Evolutionary conservation across 345 rosid genomes (phyloP), one percentile per base, ranked within the genome.

Genomic region (Lepidium africanum): DNA sequence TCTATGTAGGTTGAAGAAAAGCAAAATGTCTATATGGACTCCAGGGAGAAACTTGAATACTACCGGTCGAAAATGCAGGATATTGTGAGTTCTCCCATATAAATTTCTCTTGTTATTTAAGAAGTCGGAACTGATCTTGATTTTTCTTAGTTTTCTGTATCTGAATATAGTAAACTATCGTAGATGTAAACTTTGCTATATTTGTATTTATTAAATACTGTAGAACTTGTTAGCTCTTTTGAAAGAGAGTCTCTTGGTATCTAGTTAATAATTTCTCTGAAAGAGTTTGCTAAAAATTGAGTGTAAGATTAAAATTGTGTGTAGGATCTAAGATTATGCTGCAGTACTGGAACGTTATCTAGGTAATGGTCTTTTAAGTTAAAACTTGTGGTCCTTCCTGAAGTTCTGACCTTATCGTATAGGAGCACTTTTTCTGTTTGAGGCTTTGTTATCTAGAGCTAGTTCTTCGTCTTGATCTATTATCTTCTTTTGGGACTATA

Each of bases 1-100:
- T 60, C 49, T 63, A 16, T 74, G 77, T 67, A 94, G 96, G 85
- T 59, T 74, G 88, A 78, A 14, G 84, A 76, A 74, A 76, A 81
- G 69, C 83, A 79, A 72, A 87, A 85, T 65, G 66, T 75, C 51
- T 86, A 88, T 63, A 79, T 91, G 85, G 96, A 89, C 77, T 94
- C 96, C 19, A 89, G 78, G 65, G 96, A 91, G 84, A 94, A 94
- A 83, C 79, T 94, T 76, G 97, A 91, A 75, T 91, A 83, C 81
- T 94, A 89, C 81, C 87, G 97, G 59, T 33, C 82, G 8, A 94
- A 87, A 81, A 94, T 94, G 97, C 99, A 91, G 80, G 96, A 94
- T 40, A 89, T 94, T 82, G 97, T 94, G 81, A 89, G 99, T 81
- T 75, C 59, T 78, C 60, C 67, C 41, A 68, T 19, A 74, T 42